phyloP scores from a whole-genome alignment of 345 rosid genomes.

The Populus tremula region DNA sequence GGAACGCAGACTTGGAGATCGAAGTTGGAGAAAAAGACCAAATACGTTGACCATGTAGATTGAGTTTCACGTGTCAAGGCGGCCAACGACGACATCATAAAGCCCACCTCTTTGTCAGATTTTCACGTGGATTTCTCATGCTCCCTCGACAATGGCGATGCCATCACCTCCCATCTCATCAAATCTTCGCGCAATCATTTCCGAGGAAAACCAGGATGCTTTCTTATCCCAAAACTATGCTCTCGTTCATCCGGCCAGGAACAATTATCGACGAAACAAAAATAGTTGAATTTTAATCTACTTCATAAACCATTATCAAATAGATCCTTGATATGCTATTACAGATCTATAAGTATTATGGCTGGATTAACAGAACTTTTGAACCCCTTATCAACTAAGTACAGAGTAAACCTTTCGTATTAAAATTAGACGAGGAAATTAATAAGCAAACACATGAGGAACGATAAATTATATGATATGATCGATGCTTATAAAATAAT shows the following conservation, averaged over 20 bases:
- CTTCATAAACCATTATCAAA: background rate
- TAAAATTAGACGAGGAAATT: too few relatives aligned
- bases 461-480: too few relatives aligned
- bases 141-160: background rate
- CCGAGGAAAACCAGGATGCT: background rate
- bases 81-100: conserved; percentile 16
- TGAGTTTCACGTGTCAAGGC: conserved; percentile 35
- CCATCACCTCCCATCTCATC: background rate
- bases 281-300: background rate
- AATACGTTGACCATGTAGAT: conserved; percentile 14
- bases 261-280: background rate
- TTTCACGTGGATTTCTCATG: conserved; percentile 28
- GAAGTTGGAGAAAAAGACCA: conserved; percentile 7
- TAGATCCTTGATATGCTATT: too few relatives aligned
- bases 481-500: too few relatives aligned
- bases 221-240: background rate
- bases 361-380: too few relatives aligned
- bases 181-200: background rate
- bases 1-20: conserved; percentile 15
- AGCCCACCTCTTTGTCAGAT: conserved; percentile 30
- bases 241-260: background rate
- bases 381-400: too few relatives aligned
- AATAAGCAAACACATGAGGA: too few relatives aligned
- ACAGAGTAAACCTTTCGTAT: too few relatives aligned
- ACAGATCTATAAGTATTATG: too few relatives aligned